phyloP scores from a whole-genome alignment of 306 rosid species.

The Cicer arietinum region DNA sequence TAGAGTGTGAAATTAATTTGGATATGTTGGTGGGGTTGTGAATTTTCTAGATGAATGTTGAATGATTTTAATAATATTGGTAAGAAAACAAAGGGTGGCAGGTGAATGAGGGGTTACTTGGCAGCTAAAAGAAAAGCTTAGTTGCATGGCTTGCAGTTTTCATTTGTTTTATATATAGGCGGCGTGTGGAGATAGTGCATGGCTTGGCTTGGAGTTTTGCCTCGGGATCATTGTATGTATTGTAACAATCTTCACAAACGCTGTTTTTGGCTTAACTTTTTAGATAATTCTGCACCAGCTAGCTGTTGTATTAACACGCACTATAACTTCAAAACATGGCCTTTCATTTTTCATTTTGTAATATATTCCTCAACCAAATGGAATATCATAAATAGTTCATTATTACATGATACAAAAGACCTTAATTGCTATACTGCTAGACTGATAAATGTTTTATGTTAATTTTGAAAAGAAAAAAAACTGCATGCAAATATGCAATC shows the following conservation, averaged over 20 bases:
- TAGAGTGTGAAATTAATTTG: no score
- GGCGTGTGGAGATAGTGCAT: conserved; percentile 33
- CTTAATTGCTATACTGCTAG: no score
- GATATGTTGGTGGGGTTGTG: conserved; percentile 3
- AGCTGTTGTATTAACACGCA: neutral
- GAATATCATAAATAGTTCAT: no score
- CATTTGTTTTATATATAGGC: neutral
- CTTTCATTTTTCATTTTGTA: no score
- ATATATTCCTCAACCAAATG: no score
- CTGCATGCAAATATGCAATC: no score
- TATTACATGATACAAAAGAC: no score
- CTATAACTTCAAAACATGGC: neutral
- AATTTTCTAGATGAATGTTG: neutral
- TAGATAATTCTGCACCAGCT: neutral
- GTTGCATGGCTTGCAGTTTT: conserved; percentile 38
- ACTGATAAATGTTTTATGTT: no score
- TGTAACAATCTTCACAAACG: neutral
- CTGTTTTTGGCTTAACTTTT: neutral
- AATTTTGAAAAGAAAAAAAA: no score
- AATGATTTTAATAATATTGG: neutral
- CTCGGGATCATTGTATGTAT: neutral
- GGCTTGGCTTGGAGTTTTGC: conserved; percentile 28
- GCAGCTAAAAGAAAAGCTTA: conserved; percentile 31
- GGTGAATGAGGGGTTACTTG: conserved; percentile 39
- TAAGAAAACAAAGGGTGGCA: conserved; percentile 35